Conservation (phyloP, 2,329 filamentous ascomycete species). For the Metarhizium rileyi region DNA sequence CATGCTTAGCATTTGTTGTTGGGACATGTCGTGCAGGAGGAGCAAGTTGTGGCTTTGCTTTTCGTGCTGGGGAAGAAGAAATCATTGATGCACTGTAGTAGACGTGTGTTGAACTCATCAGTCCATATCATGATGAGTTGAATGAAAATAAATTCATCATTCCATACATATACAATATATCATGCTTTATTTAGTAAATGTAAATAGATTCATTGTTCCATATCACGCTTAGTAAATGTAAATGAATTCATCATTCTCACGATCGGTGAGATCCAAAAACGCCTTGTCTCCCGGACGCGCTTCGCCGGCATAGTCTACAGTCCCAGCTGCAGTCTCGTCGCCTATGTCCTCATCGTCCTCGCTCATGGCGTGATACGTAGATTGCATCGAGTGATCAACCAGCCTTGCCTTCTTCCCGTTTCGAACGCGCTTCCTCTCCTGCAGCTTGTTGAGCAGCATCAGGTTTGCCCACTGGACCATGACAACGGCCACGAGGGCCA, state of each 20-base stretch:
- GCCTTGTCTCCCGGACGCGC: constrained; percentile 36
- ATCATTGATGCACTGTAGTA: too few relatives aligned
- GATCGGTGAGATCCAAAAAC: constrained; percentile 52
- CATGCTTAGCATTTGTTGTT: constrained; percentile 41
- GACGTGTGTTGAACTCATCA: too few relatives aligned
- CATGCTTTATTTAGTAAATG: not conserved
- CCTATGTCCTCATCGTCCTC: constrained; percentile 7
- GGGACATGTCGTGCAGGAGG: too few relatives aligned
- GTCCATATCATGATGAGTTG: too few relatives aligned
- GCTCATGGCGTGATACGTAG: constrained; percentile 28
- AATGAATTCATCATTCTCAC: constrained; percentile 59
- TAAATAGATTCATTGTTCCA: not conserved
- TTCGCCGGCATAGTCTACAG: constrained; percentile 9
- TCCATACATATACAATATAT: too few relatives aligned
- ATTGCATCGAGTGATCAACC: constrained; percentile 51
- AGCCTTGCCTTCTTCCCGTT: constrained; percentile 53
- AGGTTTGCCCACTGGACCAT: constrained; percentile 45
- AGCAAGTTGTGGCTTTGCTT: too few relatives aligned
- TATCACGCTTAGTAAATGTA: constrained; percentile 41
- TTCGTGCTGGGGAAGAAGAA: too few relatives aligned
- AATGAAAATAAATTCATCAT: too few relatives aligned
- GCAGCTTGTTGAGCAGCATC: constrained; percentile 44
- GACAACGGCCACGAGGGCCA: constrained; percentile 41
- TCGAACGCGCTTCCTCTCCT: constrained; percentile 42
- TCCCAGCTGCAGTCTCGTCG: constrained; percentile 18